These are phyloP conservation scores for Phialemoniopsis sp. DNA, from an alignment of 2,329 filamentous ascomycete species.

Conservation along the genomic window DNA sequence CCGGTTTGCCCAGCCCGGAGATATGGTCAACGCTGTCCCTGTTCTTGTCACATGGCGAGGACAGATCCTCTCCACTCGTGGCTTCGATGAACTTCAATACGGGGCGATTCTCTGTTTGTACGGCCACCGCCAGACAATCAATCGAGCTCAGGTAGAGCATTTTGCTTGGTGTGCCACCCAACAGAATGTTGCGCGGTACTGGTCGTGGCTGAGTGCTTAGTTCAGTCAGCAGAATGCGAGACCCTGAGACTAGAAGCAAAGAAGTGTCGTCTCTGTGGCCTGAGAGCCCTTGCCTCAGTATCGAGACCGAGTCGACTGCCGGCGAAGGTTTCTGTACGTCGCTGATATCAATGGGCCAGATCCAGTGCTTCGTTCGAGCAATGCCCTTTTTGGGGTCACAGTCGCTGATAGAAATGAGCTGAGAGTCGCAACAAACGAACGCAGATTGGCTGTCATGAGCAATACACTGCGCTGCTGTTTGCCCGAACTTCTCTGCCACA, in stretches of 20 bases:
- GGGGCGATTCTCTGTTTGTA: slow-evolving; percentile 33
- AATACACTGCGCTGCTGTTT: slow-evolving; percentile 12
- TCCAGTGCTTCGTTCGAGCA: slow-evolving; percentile 35
- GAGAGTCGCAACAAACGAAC: slow-evolving; percentile 45
- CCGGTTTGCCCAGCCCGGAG: slow-evolving; percentile 48
- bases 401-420: slow-evolving; percentile 36
- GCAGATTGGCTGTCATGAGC: slow-evolving; percentile 19
- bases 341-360: slow-evolving; percentile 49
- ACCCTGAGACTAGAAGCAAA: slow-evolving; percentile 45
- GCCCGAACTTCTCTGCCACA: slow-evolving; percentile 18
- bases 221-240: slow-evolving; percentile 48
- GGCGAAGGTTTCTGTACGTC: slow-evolving; percentile 41
- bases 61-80: slow-evolving; percentile 47
- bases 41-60: slow-evolving; percentile 36
- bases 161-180: slow-evolving; percentile 44
- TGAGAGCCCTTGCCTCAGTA: slow-evolving; percentile 33
- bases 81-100: slow-evolving; percentile 54
- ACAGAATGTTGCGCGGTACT: slow-evolving; percentile 43
- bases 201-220: slow-evolving; percentile 39
- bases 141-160: slow-evolving; percentile 51
- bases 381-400: slow-evolving; percentile 18
- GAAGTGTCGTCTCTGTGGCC: slow-evolving; percentile 31
- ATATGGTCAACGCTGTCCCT: slow-evolving; percentile 41
- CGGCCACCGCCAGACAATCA: slow-evolving; percentile 49
- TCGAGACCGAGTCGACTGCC: slow-evolving; percentile 41